These are phyloP conservation scores for Pseudocercospora cruenta DNA, from an alignment of 2,329 filamentous ascomycete genomes.

Conservation along the genomic window DNA sequence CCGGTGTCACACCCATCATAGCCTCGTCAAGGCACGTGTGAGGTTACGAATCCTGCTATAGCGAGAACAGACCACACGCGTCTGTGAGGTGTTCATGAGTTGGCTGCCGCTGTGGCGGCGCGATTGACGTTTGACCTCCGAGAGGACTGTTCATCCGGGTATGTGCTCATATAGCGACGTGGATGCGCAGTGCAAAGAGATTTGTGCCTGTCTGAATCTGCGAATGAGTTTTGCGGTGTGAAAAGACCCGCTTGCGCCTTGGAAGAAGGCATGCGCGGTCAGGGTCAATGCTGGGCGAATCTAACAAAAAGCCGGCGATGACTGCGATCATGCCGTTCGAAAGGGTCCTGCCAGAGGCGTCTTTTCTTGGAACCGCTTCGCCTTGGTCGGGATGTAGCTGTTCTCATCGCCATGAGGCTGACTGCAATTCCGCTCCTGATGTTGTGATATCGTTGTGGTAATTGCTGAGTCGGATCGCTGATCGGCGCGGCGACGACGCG, in stretches of 20 bases:
- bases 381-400: not conserved
- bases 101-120: not conserved
- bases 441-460: not conserved
- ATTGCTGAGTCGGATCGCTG: not conserved
- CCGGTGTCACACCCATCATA: conserved; percentile 1
- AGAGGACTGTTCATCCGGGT: conserved; percentile 1
- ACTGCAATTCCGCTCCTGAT: not conserved
- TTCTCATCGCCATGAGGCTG: not conserved
- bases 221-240: conserved; percentile 1
- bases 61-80: not conserved
- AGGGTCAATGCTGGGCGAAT: conserved; percentile 3
- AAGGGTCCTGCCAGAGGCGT: not conserved
- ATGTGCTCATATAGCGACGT: conserved; percentile 11
- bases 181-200: conserved; percentile 14
- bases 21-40: not conserved
- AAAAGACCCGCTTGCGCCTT: not conserved
- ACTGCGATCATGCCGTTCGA: not conserved
- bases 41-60: not conserved
- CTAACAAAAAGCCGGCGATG: conserved; percentile 7
- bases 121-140: conserved; percentile 1
- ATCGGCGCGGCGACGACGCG: not conserved
- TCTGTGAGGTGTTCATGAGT: not conserved
- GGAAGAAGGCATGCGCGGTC: not conserved
- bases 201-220: conserved; percentile 4
- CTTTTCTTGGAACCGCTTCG: not conserved